Evolutionary conservation across 2,329 filamentous ascomycete species (phyloP), one percentile per base, ranked within the genome.

Genomic region (Apiospora pterosperma): DNA sequence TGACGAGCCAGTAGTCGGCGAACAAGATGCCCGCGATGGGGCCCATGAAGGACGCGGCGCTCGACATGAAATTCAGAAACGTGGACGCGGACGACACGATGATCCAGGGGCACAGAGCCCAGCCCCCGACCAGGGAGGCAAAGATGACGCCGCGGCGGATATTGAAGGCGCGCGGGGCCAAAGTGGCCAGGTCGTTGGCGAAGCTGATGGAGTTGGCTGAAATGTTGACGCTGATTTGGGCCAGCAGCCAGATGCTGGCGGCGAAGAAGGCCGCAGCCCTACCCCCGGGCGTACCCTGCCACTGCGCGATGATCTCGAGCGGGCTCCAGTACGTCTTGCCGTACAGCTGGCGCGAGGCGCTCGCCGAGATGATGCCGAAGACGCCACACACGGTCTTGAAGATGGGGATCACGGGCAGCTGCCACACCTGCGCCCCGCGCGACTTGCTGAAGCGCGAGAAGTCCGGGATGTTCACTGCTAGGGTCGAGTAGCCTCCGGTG

Each of bases 391-490:
- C 70, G 6, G 80, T 83, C 62, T 80, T 79, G 63, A 84, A 80
- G 61, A 84, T 69, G 2, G 81, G 78, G 61, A 84, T 83, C 63
- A 83, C 74, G 4, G 81, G 79, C 1, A 83, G 74, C 60, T 82
- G 81, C 67, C 82, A 78, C 67, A 80, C 80, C 66, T 82, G 81
- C 60, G 81, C 79, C 41, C 75, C 75, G 42, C 79, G 74, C 59
- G 79, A 78, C 69, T 79, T 81, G 58, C 69, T 72, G 65, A 73
- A 75, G 12, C 74, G 70, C 5, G 73, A 72, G 65, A 78, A 76
- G 63, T 78, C 76, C 25, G 81, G 77, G 72, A 84, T 84, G 70
- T 85, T 85, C 63, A 84, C 79, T 1, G 81, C 81, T 65, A 82
- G 76, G 28, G 79, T 81, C 14, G 76, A 78, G 72, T 82, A 84